A percentile compares a stretch with the other conserved stretches of the same genome.
phyloP scores from a whole-genome alignment of 73 alveolate species.

The Paramecium sonneborni region DNA sequence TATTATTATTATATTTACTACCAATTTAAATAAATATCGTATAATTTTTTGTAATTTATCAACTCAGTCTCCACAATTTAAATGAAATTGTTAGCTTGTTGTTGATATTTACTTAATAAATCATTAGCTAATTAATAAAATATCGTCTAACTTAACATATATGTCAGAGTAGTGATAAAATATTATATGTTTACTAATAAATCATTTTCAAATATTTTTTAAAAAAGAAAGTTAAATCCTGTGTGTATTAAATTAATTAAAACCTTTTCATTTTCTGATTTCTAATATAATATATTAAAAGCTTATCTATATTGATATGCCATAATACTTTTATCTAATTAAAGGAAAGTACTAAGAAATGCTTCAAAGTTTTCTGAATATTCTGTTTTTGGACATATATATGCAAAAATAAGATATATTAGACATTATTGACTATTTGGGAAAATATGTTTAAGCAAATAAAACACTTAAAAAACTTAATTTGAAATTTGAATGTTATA shows the following conservation, averaged over 20 bases:
- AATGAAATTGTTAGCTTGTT: neutral
- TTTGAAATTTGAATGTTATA: neutral
- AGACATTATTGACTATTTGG: neutral
- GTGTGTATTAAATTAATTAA: neutral
- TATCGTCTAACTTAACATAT: neutral
- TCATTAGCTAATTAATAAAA: neutral
- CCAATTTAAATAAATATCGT: conserved; percentile 28
- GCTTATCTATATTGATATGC: neutral
- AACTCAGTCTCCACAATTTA: conserved; percentile 5
- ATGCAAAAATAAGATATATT: neutral
- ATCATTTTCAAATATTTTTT: conserved; percentile 19
- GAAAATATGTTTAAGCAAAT: conserved; percentile 7
- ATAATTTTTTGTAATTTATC: neutral
- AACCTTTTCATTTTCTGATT: neutral
- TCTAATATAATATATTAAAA: neutral
- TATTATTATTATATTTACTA: neutral
- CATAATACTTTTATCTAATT: neutral
- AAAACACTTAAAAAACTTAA: neutral
- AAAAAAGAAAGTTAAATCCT: neutral
- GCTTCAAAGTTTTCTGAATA: neutral
- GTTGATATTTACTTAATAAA: neutral
- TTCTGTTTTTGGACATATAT: neutral
- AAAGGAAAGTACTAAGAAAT: neutral
- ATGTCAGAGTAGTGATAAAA: neutral
- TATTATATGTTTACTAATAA: neutral